Conservation (phyloP, 148 eudicot species). For the Vaccinium darrowii region DNA sequence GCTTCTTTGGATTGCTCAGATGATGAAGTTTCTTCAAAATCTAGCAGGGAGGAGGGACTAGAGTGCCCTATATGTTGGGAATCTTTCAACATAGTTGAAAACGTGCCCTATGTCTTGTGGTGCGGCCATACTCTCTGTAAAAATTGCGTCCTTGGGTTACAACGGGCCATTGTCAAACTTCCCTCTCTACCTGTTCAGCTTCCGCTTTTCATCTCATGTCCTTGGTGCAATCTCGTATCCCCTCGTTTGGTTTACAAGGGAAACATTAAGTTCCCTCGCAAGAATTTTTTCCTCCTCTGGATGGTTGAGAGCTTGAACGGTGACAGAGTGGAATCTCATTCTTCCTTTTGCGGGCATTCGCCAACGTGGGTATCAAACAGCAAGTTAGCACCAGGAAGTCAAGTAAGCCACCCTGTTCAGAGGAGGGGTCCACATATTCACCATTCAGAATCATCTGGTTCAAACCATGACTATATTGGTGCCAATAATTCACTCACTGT, state of each 20-base stretch:
- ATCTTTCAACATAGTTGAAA: constrained; percentile 58
- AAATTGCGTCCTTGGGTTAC: constrained; percentile 46
- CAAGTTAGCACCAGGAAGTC: constrained; percentile 3
- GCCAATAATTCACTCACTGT: constrained; percentile 11
- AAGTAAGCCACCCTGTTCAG: constrained; percentile 10
- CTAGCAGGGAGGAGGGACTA: constrained; percentile 44
- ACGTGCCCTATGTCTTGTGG: constrained; percentile 54
- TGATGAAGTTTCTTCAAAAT: constrained; percentile 34
- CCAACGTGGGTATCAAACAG: constrained; percentile 23
- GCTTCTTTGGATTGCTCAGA: constrained; percentile 32
- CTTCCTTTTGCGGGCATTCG: constrained; percentile 26
- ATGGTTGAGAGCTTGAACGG: constrained; percentile 56
- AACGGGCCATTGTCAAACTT: constrained; percentile 45
- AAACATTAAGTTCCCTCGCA: constrained; percentile 43
- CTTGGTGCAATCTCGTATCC: constrained; percentile 54
- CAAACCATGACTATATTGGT: constrained; percentile 7
- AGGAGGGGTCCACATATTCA: constrained; percentile 15
- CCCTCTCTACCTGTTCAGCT: constrained; percentile 40
- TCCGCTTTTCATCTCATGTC: constrained; percentile 49
- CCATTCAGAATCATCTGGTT: constrained; percentile 21
- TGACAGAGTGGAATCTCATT: constrained; percentile 34
- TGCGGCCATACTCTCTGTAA: constrained; percentile 55
- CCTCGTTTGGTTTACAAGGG: constrained; percentile 38
- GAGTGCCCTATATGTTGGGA: constrained; percentile 63
- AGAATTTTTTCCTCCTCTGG: constrained; percentile 55